Conservation (phyloP, 768 basidiomycete species). For the Panaeolus papilionaceus region DNA sequence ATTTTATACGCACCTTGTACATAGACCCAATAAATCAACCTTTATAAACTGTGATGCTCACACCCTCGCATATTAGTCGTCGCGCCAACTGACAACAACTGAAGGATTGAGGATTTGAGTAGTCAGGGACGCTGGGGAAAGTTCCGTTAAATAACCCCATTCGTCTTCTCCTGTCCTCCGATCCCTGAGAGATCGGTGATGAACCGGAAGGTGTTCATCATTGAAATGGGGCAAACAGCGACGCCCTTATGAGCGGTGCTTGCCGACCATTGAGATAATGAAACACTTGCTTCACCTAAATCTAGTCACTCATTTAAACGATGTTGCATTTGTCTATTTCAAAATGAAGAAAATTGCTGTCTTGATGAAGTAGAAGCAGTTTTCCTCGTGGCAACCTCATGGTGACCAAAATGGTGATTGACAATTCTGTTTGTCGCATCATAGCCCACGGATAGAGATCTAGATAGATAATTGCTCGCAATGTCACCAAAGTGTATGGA, state of each 20-base stretch:
- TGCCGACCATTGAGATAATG: not conserved
- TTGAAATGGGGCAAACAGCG: constrained; percentile 1
- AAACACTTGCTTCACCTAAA: not conserved
- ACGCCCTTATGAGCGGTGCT: not conserved
- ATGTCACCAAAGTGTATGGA: not conserved
- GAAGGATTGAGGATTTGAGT: not conserved
- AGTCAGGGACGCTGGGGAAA: constrained; percentile 3
- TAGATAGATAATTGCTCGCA: not conserved
- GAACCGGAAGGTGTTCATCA: not conserved
- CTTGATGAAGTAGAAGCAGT: constrained; percentile 3
- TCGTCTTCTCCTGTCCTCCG: not conserved
- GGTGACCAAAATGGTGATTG: not conserved
- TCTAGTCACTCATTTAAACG: not conserved
- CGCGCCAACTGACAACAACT: not conserved
- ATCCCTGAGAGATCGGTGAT: constrained; percentile 14
- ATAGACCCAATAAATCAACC: not conserved
- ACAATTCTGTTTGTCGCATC: not conserved
- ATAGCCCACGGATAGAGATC: constrained; percentile 11
- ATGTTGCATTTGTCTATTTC: not conserved
- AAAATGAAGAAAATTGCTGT: not conserved
- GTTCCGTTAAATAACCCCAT: constrained; percentile 11
- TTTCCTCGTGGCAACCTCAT: constrained; percentile 14
- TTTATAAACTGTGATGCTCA: not conserved
- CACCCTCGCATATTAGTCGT: not conserved
- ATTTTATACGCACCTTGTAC: not conserved